These are phyloP conservation scores for Talaromyces sp. DNA, from an alignment of 2,329 filamentous ascomycete species.

Conservation along the genomic window DNA sequence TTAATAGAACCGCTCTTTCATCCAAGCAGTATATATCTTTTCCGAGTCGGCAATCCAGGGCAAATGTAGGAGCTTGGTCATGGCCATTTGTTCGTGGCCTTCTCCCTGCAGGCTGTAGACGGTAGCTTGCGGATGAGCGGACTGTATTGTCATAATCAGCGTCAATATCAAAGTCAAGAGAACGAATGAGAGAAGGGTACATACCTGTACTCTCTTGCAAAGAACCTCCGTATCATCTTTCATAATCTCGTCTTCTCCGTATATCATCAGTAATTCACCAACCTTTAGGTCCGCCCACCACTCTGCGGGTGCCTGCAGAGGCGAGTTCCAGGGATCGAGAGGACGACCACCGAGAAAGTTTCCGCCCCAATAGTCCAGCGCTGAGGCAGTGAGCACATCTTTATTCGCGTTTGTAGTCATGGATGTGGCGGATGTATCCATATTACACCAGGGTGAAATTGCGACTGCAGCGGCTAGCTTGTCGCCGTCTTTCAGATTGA, in stretches of 20 bases:
- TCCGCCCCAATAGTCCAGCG: slow-evolving; percentile 14
- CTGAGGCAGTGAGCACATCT: slow-evolving; percentile 6
- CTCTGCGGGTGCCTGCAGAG: slow-evolving; percentile 8
- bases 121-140: slow-evolving; percentile 13
- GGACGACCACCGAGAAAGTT: slow-evolving; percentile 10
- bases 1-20: slow-evolving; percentile 15
- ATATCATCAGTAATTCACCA: slow-evolving; percentile 10
- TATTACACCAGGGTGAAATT: slow-evolving; percentile 16
- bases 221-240: slow-evolving; percentile 12
- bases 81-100: slow-evolving; percentile 16
- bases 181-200: background rate
- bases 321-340: slow-evolving; percentile 15
- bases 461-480: slow-evolving; percentile 1
- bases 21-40: slow-evolving; percentile 17
- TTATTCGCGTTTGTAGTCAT: slow-evolving; percentile 9
- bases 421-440: slow-evolving; percentile 11
- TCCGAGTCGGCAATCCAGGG: background rate
- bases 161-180: background rate
- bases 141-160: background rate
- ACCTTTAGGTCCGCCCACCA: slow-evolving; percentile 19
- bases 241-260: slow-evolving; percentile 17
- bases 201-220: slow-evolving; percentile 10
- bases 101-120: slow-evolving; percentile 10
- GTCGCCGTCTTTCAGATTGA: slow-evolving; percentile 3
- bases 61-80: slow-evolving; percentile 4